Evolutionary conservation across 163 green algal species (phyloP), one percentile per base, ranked within the genome.

Genomic region (Scenedesmus sp.): DNA sequence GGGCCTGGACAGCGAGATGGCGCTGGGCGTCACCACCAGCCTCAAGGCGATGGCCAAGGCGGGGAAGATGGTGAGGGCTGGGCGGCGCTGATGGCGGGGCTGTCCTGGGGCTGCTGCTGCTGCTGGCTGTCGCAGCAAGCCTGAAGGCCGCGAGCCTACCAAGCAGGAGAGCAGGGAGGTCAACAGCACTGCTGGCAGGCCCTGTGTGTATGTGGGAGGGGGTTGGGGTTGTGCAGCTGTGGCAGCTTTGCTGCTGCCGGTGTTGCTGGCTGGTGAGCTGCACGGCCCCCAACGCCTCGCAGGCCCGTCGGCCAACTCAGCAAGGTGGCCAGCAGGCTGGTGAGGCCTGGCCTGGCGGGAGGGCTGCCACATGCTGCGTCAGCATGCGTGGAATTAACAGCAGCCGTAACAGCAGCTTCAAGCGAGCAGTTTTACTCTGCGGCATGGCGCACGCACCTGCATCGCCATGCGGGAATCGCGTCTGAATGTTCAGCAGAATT

Each of bases 1-100:
- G 35, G 95, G 96, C 2, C 92, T 98, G 85, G 96, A 98, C 93
- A 81, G 51, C 49, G 84, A 89, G 84, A 89, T 89, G 84, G 84
- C 84, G 37, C 43, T 81, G 43, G 84, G 84, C 30, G 84, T 89
- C 9, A 82, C 59, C 51, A n/a, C 40, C 12, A 16, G 37, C 22
- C 84, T 89, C 42, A 59, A 49, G 33, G 65, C 61, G 26, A 65
- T 82, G 61, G 42, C 56, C 2, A 53, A 68, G 33, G 72, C 61
- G 22, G 84, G 84, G 2, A 89, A 89, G 37, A 89, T 89, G 84
- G 84, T 89, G 65, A 56, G 84, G 22, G 24, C 22, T 10, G 6
- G 46, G 51, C 26, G 9, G 61, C 61, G 13, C n/a, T 15, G 24
- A 10, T 76, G 61, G 16, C 61, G 61, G 16, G 13, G 22, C 61